phyloP scores from a whole-genome alignment of 2,329 filamentous ascomycete genomes.

The Pseudogymnoascus verrucosus region DNA sequence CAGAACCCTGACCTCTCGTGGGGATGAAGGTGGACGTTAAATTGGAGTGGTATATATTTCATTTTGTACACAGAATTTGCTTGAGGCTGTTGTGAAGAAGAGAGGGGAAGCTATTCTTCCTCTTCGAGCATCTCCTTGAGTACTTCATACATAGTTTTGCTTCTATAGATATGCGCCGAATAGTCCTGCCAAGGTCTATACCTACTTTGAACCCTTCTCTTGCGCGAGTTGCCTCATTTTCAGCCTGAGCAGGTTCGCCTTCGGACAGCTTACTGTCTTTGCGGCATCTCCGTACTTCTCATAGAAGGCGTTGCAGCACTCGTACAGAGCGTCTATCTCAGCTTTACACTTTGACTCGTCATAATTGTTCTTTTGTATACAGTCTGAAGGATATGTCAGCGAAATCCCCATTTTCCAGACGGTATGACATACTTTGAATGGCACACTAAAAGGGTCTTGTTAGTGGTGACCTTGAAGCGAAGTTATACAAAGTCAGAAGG shows the following conservation, averaged over 20 bases:
- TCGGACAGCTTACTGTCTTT: constrained; percentile 75
- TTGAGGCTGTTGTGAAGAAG: not conserved
- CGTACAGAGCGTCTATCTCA: constrained; percentile 78
- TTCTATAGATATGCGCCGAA: not conserved
- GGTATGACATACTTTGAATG: constrained; percentile 62
- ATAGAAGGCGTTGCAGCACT: constrained; percentile 90
- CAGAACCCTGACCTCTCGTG: constrained; percentile 55
- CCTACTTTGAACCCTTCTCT: constrained; percentile 22
- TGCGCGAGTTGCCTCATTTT: constrained; percentile 65
- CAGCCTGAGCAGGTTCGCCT: constrained; percentile 66
- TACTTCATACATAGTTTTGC: not conserved
- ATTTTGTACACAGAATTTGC: constrained; percentile 9
- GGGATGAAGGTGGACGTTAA: constrained; percentile 46
- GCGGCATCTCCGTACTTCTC: constrained; percentile 67
- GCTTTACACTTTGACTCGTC: constrained; percentile 75
- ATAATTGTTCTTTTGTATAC: constrained; percentile 75
- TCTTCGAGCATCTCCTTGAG: not conserved
- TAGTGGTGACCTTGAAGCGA: not conserved
- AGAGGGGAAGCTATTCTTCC: not conserved
- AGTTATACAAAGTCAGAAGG: not conserved
- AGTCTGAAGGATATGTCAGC: constrained; percentile 47
- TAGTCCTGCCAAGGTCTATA: not conserved
- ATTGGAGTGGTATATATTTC: constrained; percentile 38
- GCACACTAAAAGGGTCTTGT: constrained; percentile 53
- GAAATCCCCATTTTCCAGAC: constrained; percentile 16